Evolutionary conservation across 2,329 filamentous ascomycete species (phyloP).

Genomic region (Cladobotryum protrusum): DNA sequence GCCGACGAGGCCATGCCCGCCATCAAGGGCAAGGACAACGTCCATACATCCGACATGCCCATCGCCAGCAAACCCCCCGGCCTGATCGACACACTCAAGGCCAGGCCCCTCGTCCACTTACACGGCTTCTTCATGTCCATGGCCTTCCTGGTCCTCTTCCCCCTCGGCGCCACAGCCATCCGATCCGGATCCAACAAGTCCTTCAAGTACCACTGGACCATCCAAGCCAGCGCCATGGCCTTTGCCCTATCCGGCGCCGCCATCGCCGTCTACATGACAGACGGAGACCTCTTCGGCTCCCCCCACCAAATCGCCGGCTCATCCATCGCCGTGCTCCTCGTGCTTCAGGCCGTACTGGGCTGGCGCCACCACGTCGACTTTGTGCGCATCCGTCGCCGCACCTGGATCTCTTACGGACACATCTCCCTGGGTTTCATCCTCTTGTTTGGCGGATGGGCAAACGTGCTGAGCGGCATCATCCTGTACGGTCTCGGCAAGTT

Average conservation of each 20-base stretch:
- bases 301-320: conserved; percentile 15
- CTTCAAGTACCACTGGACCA: conserved; percentile 17
- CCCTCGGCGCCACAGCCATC: conserved; percentile 14
- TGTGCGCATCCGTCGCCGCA: conserved; percentile 15
- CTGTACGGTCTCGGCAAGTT: conserved; percentile 8
- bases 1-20: conserved; percentile 8
- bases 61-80: background rate
- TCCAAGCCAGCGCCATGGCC: conserved; percentile 9
- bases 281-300: conserved; percentile 2
- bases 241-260: conserved; percentile 7
- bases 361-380: conserved; percentile 17
- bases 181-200: conserved; percentile 11
- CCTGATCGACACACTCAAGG: background rate
- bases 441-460: conserved; percentile 11
- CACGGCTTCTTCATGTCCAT: conserved; percentile 15
- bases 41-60: conserved; percentile 11
- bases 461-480: conserved; percentile 7
- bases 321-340: conserved; percentile 6
- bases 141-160: conserved; percentile 14
- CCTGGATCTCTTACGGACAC: conserved; percentile 15
- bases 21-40: conserved; percentile 1
- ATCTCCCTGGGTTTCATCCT: conserved; percentile 12
- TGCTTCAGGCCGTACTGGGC: conserved; percentile 11
- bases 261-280: conserved; percentile 4
- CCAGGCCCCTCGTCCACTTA: conserved; percentile 7